These are phyloP conservation scores for Coix lacrymajobi DNA, from an alignment of 176 grass and related monocot genomes.

Conservation along the genomic window DNA sequence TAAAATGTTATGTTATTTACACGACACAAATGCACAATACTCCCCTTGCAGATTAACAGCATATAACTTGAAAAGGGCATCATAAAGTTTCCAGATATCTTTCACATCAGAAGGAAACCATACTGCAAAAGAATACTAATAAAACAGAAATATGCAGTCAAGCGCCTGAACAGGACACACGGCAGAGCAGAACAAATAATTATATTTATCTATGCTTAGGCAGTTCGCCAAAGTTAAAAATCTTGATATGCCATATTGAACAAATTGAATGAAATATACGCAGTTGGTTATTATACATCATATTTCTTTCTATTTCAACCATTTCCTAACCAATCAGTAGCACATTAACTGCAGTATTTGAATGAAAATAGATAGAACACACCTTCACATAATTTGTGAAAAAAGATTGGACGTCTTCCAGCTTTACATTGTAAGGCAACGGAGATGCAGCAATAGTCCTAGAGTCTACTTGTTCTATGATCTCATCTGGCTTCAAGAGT, in stretches of 20 bases:
- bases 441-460: slow-evolving; percentile 61
- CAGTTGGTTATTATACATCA: not conserved
- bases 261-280: not conserved
- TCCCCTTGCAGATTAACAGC: not conserved
- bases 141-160: not conserved
- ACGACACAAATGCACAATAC: not conserved
- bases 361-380: slow-evolving; percentile 8
- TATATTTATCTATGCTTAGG: not conserved
- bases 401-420: slow-evolving; percentile 67
- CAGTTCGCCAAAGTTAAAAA: not conserved
- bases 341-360: not conserved
- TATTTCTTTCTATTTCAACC: not conserved
- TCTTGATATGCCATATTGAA: not conserved
- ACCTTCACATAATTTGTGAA: slow-evolving; percentile 63
- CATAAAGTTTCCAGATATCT: not conserved
- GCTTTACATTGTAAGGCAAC: slow-evolving; percentile 66
- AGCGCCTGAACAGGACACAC: not conserved
- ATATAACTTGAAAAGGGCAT: not conserved
- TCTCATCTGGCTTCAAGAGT: slow-evolving; percentile 50
- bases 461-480: slow-evolving; percentile 55
- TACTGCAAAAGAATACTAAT: not conserved
- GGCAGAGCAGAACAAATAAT: not conserved
- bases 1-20: not conserved
- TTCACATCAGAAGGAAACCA: not conserved
- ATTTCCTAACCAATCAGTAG: not conserved